Evolutionary conservation across 2,329 filamentous ascomycete species (phyloP), one percentile per base, ranked within the genome.

Genomic region (Colletotrichum limetticola): DNA sequence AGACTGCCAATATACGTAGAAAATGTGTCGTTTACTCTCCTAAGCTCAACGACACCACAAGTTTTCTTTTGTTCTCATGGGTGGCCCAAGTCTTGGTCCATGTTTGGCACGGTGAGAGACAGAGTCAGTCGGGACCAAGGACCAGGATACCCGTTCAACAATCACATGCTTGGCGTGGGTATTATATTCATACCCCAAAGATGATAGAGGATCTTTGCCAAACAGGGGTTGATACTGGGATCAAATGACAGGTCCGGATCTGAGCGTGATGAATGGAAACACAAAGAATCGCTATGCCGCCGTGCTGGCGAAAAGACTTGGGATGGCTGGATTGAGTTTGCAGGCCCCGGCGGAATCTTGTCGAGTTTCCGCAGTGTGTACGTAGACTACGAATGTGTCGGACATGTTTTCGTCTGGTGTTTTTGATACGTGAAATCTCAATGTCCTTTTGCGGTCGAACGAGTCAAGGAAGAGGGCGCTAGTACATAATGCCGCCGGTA

Each of bases 391-490:
- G 7, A 46, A 7, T 46, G 46, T 59, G 58, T 69, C 55, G 59
- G 64, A 32, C 28, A 24, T 35, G 42, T 56, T 49, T 59, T 72
- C 70, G 66, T 72, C 66, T 69, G 59, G 53, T 69, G 58, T 72
- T 72, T 72, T 72, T 69, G 70, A 72, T 69, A 69, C 70, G 42
- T 64, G 64, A 56, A 32, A 46, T 60, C 26, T 46, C 59, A 49
- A 59, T 55, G 66, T 64, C 46, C 46, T 64, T 69, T 64, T 63
- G 70, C 19, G 37, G 32, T 24, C 22, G n/a, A 71, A 56, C 55
- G 59, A 72, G 70, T 72, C 70, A 64, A 69, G 42, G 37, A 22
- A 55, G 55, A 42, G 11, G 58, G 66, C 70, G 60, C 66, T 69
- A 69, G 42, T 49, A 53, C 52, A 46, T 52, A 49, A 26, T 57